Percentiles rank a stretch among this genome's conserved stretches.
Conservation (phyloP, 2,329 filamentous ascomycete genomes). For the Diaporthe sp. region DNA sequence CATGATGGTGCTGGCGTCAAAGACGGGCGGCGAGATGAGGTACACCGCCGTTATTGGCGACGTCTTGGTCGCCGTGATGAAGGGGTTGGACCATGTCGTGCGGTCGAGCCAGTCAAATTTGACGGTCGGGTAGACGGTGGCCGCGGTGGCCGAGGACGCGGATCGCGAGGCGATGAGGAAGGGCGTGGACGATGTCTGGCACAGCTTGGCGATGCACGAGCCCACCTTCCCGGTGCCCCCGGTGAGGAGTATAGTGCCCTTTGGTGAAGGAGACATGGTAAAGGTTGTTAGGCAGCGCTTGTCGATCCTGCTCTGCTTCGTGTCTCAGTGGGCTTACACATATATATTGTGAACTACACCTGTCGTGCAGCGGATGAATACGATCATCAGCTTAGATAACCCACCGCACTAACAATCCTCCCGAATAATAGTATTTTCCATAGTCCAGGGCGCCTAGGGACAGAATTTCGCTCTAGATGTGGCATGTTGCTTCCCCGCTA, state of each 20-base stretch:
- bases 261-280: slow-evolving; percentile 21
- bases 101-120: slow-evolving; percentile 61
- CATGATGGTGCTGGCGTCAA: slow-evolving; percentile 50
- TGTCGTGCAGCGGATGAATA: neutral
- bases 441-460: neutral
- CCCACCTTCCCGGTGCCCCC: slow-evolving; percentile 61
- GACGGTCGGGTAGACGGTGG: slow-evolving; percentile 47
- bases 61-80: slow-evolving; percentile 40
- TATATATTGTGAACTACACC: no score
- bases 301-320: neutral
- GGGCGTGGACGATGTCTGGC: slow-evolving; percentile 47
- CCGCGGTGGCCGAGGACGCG: slow-evolving; percentile 39
- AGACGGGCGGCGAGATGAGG: slow-evolving; percentile 53
- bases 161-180: slow-evolving; percentile 55
- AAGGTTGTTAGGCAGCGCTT: neutral
- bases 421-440: neutral
- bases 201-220: slow-evolving; percentile 52
- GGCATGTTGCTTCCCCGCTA: neutral
- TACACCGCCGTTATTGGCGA: slow-evolving; percentile 53
- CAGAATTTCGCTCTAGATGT: neutral
- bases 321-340: neutral
- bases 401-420: neutral
- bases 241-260: slow-evolving; percentile 52
- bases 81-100: slow-evolving; percentile 53
- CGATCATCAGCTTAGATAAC: neutral